Evolutionary conservation across 2,329 filamentous ascomycete species (phyloP), one percentile per base, ranked within the genome.

Genomic region (Pezicula neosporulosa): DNA sequence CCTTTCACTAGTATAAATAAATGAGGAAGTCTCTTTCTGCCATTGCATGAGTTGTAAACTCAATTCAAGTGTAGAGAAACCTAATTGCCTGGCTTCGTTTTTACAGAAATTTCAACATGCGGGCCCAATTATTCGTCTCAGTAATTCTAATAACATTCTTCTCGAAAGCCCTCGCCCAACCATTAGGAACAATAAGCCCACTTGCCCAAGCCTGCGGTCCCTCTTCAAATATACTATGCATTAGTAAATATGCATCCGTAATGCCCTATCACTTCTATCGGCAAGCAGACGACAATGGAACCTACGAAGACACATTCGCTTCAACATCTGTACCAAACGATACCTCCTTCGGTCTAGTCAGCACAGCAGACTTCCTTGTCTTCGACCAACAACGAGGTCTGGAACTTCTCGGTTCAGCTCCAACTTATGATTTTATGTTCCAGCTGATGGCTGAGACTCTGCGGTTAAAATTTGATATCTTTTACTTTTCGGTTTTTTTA

Each of bases 401-500:
- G 13, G 61, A 70, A 24, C 55, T 70, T 12, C 63, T 74, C 2
- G 71, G 71, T 13, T 45, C 58, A 0, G 66, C 63, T 15, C 70
- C 71, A 13, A 66, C 58, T 4, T 68, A 69, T 38, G 63, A 72
- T 21, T 68, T 60, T 48, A 60, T 72, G 47, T 72, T 73, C 54
- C 53, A 63, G 3, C 44, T 28, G n/a, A 42, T 51, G 54, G 67
- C 4, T n/a, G n/a, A n/a, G n/a, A n/a, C n/a, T n/a, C n/a, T n/a
- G n/a, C n/a, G n/a, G n/a, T n/a, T n/a, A n/a, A n/a, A n/a, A n/a
- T n/a, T n/a, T n/a, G n/a, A n/a, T n/a, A n/a, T n/a, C n/a, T n/a
- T n/a, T n/a, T n/a, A n/a, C n/a, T n/a, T n/a, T n/a, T n/a, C n/a
- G n/a, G n/a, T n/a, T n/a, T n/a, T n/a, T n/a, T n/a, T n/a, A n/a